Percentiles rank a stretch among this genome's conserved stretches.
Evolutionary conservation across 805 yeast species (phyloP).

Genomic region (Sugiyamaella valdiviana): DNA sequence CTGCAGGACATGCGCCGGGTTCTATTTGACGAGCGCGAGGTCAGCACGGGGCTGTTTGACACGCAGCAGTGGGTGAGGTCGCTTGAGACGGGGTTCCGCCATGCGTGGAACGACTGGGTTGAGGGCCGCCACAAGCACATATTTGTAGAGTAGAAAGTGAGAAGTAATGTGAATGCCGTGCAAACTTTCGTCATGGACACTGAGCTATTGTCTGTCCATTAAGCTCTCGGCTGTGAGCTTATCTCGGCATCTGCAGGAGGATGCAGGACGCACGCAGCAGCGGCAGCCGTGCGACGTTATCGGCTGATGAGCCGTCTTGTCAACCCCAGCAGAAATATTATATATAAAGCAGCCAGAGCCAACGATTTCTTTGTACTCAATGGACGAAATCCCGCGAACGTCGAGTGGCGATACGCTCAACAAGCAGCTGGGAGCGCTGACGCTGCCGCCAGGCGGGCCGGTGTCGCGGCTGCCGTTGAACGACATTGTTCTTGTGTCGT

Average conservation of each 20-base stretch:
- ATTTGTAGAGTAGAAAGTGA: constrained; percentile 3
- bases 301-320: neutral
- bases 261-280: neutral
- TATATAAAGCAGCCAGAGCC: too few species aligned
- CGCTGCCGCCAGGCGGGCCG: neutral
- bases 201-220: neutral
- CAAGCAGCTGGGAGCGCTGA: constrained; percentile 8
- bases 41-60: constrained; percentile 21
- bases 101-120: constrained; percentile 29
- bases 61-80: constrained; percentile 26
- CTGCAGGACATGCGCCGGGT: constrained; percentile 19
- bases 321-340: neutral
- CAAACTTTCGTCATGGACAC: neutral
- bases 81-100: constrained; percentile 23
- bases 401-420: constrained; percentile 15
- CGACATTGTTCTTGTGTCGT: constrained; percentile 15
- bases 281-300: neutral
- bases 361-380: too few species aligned
- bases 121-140: constrained; percentile 17
- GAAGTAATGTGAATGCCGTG: neutral
- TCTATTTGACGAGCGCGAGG: constrained; percentile 22
- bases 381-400: constrained; percentile 8
- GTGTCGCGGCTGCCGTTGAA: neutral
- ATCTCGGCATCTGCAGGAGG: constrained; percentile 1
- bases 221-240: neutral